A percentile compares a stretch with the other conserved stretches of the same genome.
These are phyloP conservation scores for Trametes sanguinea DNA, from an alignment of 768 basidiomycete species.

Conservation along the genomic window DNA sequence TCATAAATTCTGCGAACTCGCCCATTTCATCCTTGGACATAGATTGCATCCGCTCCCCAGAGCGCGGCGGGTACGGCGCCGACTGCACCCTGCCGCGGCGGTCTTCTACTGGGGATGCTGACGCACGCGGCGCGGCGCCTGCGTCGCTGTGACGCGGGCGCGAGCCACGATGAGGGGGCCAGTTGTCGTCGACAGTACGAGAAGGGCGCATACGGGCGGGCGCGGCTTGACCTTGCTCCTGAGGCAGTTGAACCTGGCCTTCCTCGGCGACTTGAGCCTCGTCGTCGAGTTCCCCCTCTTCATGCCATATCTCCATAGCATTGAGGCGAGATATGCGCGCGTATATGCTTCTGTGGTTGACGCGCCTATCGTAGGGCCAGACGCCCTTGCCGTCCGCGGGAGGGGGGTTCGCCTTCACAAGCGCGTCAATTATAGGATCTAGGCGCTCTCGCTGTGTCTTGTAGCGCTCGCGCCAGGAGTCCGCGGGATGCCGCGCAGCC, in stretches of 20 bases:
- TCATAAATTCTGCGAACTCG: background rate
- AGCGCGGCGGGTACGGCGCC: background rate
- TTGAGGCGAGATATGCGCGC: background rate
- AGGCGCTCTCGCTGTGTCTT: conserved; percentile 69
- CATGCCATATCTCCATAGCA: background rate
- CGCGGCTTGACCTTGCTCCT: background rate
- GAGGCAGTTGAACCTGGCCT: background rate
- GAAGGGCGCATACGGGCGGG: background rate
- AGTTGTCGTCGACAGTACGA: background rate
- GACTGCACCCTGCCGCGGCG: background rate
- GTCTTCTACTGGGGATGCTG: background rate
- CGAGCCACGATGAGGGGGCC: background rate
- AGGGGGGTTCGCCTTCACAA: conserved; percentile 20
- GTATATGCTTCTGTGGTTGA: background rate
- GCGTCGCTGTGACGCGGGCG: background rate
- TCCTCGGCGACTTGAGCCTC: background rate
- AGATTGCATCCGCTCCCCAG: too few species aligned
- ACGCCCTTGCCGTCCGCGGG: conserved; percentile 21
- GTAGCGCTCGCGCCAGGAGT: conserved; percentile 83
- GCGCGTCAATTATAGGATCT: conserved; percentile 38
- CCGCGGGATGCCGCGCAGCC: conserved; percentile 80
- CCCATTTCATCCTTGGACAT: background rate
- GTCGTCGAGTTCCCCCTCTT: background rate
- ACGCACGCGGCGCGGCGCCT: background rate
- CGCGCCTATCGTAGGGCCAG: conserved; percentile 8